Percentiles rank a stretch among this genome's conserved stretches.
phyloP scores from a whole-genome alignment of 2,329 filamentous ascomycete species.

The Harringtonia aguacate region DNA sequence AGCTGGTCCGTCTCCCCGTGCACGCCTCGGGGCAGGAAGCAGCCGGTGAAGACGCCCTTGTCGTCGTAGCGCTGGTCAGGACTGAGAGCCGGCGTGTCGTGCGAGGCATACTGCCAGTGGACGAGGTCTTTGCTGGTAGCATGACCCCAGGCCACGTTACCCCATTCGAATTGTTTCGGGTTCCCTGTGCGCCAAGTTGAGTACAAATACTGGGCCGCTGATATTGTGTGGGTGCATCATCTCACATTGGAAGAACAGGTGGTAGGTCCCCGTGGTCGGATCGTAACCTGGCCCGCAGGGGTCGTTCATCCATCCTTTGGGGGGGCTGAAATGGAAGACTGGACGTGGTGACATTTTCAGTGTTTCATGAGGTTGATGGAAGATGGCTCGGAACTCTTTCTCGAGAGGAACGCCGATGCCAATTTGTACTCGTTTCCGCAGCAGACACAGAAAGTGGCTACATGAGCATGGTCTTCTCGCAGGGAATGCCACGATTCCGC shows the following conservation, averaged over 20 bases:
- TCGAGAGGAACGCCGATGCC: too few relatives aligned
- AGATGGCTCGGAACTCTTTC: too few relatives aligned
- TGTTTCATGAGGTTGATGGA: too few relatives aligned
- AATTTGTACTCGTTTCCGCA: too few relatives aligned
- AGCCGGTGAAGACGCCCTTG: constrained; percentile 41
- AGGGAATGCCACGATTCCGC: too few relatives aligned
- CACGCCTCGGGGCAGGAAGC: constrained; percentile 34
- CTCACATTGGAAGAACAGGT: constrained; percentile 39
- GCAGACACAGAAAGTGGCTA: too few relatives aligned
- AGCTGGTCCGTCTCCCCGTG: constrained; percentile 22
- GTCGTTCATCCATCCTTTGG: constrained; percentile 25
- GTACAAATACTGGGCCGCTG: not conserved
- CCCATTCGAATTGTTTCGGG: constrained; percentile 25
- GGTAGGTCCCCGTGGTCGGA: constrained; percentile 33
- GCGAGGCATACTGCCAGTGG: too few relatives aligned
- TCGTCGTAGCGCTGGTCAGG: constrained; percentile 33
- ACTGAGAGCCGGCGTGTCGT: constrained; percentile 21
- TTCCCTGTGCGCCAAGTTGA: constrained; percentile 13
- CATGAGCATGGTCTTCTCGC: too few relatives aligned
- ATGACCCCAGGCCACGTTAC: constrained; percentile 32
- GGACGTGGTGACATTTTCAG: too few relatives aligned
- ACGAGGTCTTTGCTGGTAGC: constrained; percentile 23
- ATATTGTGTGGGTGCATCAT: not conserved
- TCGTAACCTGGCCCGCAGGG: constrained; percentile 40
- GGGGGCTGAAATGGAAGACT: constrained; percentile 12